These are phyloP conservation scores for Brassica juncea DNA, from an alignment of 345 rosid genomes.

Conservation along the genomic window DNA sequence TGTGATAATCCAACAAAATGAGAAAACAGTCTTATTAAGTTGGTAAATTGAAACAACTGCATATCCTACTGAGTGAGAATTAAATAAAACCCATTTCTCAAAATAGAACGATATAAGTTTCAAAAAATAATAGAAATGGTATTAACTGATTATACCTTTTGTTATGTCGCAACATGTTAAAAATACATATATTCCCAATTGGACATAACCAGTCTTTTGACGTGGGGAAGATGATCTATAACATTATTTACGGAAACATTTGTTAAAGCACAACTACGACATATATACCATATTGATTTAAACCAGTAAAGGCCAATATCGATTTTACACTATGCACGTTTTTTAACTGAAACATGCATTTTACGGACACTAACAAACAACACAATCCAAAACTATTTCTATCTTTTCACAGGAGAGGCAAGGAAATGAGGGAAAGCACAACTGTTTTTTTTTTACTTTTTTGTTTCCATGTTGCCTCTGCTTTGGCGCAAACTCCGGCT, in stretches of 20 bases:
- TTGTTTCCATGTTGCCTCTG: slow-evolving; percentile 35
- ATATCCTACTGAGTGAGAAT: too few species aligned
- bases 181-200: not conserved
- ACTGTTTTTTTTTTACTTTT: slow-evolving; percentile 30
- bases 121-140: too few species aligned
- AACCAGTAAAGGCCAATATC: not conserved
- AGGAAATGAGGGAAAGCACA: slow-evolving; percentile 19
- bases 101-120: too few species aligned
- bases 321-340: slow-evolving; percentile 5
- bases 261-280: not conserved
- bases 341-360: not conserved
- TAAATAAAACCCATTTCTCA: too few species aligned
- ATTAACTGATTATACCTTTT: not conserved
- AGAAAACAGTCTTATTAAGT: too few species aligned
- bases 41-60: too few species aligned
- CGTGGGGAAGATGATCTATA: slow-evolving; percentile 15
- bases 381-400: not conserved
- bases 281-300: not conserved
- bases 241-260: not conserved
- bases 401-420: not conserved
- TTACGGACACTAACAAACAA: not conserved
- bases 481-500: slow-evolving; percentile 48
- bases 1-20: too few species aligned
- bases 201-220: not conserved
- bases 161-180: not conserved